These are phyloP conservation scores for Cordyceps farinosa DNA, from an alignment of 2,329 filamentous ascomycete species.

Conservation along the genomic window DNA sequence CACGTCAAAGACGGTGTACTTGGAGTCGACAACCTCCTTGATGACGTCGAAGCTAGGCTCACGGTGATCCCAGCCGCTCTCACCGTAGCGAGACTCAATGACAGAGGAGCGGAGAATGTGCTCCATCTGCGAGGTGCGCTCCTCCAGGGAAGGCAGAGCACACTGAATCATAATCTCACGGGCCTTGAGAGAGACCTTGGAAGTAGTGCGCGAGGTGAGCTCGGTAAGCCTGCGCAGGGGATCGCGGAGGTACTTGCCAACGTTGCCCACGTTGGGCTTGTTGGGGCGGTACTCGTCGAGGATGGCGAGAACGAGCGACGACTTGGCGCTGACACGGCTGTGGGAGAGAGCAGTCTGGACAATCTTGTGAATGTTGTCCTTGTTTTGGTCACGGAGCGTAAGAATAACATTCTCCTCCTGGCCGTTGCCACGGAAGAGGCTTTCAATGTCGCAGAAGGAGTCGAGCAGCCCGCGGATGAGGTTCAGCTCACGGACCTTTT, in stretches of 20 bases:
- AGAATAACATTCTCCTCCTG: conserved; percentile 94
- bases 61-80: conserved; percentile 94
- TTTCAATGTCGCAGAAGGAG: conserved; percentile 79
- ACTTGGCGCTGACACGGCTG: conserved; percentile 89
- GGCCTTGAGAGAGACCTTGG: conserved; percentile 96
- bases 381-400: conserved; percentile 91
- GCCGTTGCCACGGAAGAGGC: conserved; percentile 79
- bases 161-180: conserved; percentile 97
- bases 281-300: conserved; percentile 94
- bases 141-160: conserved; percentile 90
- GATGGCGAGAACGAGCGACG: conserved; percentile 85
- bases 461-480: conserved; percentile 78
- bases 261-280: conserved; percentile 82
- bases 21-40: conserved; percentile 97
- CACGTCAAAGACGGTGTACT: conserved; percentile 97
- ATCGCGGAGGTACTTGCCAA: conserved; percentile 81
- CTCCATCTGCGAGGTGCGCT: conserved; percentile 95
- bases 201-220: conserved; percentile 72
- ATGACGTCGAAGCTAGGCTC: conserved; percentile 86
- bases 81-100: conserved; percentile 93
- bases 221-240: conserved; percentile 84
- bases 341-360: conserved; percentile 90
- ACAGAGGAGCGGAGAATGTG: conserved; percentile 95
- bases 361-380: conserved; percentile 81
- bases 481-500: conserved; percentile 84